Evolutionary conservation across 306 rosid species (phyloP).

Genomic region (peach (Prunus persica)): DNA sequence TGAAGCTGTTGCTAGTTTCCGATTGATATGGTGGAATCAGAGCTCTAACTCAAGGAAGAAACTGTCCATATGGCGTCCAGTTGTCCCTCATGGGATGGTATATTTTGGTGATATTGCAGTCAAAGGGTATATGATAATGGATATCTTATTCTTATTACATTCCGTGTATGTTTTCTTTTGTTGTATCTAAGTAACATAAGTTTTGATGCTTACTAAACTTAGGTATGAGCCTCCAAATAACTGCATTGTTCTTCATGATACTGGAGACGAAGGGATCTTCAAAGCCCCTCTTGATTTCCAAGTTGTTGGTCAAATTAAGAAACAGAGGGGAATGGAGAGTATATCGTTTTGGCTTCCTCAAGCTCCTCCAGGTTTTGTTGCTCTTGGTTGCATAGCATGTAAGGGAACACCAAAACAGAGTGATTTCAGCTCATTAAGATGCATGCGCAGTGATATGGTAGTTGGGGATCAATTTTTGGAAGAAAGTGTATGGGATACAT

Average conservation of each 20-base stretch:
- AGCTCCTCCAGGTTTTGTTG: conserved; percentile 91
- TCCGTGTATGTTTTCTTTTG: neutral
- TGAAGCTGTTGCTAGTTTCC: conserved; percentile 85
- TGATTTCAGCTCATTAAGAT: conserved; percentile 69
- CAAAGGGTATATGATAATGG: conserved; percentile 50
- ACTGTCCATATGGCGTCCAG: conserved; percentile 93
- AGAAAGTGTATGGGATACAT: conserved; percentile 89
- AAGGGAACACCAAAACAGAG: conserved; percentile 72
- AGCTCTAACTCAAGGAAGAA: conserved; percentile 68
- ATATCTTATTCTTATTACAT: conserved; percentile 12
- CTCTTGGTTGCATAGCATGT: conserved; percentile 83
- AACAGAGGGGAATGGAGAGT: conserved; percentile 78
- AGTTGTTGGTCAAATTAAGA: conserved; percentile 78
- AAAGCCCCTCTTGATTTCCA: conserved; percentile 79
- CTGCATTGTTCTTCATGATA: conserved; percentile 75
- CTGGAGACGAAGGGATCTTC: conserved; percentile 60
- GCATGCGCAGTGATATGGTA: conserved; percentile 86
- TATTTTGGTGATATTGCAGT: conserved; percentile 92
- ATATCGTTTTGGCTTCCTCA: conserved; percentile 94
- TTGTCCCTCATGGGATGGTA: conserved; percentile 72
- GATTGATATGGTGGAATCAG: conserved; percentile 87
- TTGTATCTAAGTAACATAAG: neutral
- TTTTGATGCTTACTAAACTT: conserved; percentile 10
- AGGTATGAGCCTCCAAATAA: conserved; percentile 95
- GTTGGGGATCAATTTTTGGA: conserved; percentile 80